Evolutionary conservation across 2,329 filamentous ascomycete species (phyloP).

Genomic region (Polytolypa hystricis): DNA sequence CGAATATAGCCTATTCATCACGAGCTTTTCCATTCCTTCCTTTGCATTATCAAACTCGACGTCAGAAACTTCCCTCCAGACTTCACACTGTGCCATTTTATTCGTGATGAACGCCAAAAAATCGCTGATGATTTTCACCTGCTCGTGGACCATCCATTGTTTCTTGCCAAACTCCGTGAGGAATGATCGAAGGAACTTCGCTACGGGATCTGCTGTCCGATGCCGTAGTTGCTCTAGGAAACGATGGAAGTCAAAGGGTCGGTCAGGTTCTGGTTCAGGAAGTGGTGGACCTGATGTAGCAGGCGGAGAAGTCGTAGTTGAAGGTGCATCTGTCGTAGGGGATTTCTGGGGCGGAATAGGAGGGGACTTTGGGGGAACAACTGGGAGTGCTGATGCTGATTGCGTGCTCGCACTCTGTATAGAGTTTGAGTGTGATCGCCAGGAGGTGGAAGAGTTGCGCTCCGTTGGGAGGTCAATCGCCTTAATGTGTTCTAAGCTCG

Average conservation of each 20-base stretch:
- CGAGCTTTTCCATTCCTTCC: constrained; percentile 98
- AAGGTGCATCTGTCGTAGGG: constrained; percentile 17
- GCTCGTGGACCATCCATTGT: constrained; percentile 99
- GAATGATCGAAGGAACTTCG: constrained; percentile 90
- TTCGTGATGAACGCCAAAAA: constrained; percentile 94
- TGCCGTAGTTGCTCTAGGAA: constrained; percentile 94
- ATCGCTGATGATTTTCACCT: constrained; percentile 96
- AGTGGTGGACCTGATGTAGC: constrained; percentile 50
- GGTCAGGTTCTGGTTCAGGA: constrained; percentile 68
- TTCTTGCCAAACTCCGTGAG: constrained; percentile 90
- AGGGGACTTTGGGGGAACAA: constrained; percentile 18
- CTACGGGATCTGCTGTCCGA: constrained; percentile 94
- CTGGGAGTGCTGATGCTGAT: constrained; percentile 13
- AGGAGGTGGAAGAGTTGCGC: constrained; percentile 12
- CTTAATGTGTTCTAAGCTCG: constrained; percentile 67
- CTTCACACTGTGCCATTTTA: constrained; percentile 95
- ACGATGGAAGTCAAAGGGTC: constrained; percentile 94
- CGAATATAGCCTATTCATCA: constrained; percentile 93
- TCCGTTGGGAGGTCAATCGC: constrained; percentile 22
- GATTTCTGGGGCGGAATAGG: constrained; percentile 11
- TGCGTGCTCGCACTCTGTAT: constrained; percentile 5
- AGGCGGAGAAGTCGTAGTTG: constrained; percentile 23
- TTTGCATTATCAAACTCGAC: constrained; percentile 96
- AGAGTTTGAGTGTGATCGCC: constrained; percentile 8
- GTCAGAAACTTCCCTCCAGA: constrained; percentile 92